Evolutionary conservation across 805 yeast genomes (phyloP), one percentile per base, ranked within the genome.

Genomic region (Kodamaea hsintzibuensis): DNA sequence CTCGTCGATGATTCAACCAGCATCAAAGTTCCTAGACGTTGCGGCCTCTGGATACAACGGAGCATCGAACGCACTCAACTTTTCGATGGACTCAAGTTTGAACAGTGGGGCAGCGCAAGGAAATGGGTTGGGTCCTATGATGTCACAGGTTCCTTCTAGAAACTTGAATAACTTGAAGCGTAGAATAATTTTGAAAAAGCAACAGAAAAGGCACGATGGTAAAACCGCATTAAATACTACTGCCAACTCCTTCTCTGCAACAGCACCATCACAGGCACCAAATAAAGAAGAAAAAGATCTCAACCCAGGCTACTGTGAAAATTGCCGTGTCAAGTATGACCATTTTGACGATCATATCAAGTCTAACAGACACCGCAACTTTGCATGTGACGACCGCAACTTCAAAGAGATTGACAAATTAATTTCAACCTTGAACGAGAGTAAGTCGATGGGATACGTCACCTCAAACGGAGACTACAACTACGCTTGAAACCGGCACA

Each of bases 221-320:
- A 47, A 47, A 46, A 46, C 56, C 49, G 50, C 47, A 43, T 30
- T 43, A 52, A 37, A 47, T 51, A 33, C 48, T 49, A 30, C 40
- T 37, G 38, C 39, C 47, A 42, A 16, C 49, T 37, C 25, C 38
- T 25, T 22, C 46, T 49, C 33, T 17, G 50, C 35, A 7, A 18
- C 39, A 18, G 42, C 35, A 30, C 38, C 25, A 42, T 9, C 42
- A 14, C 52, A 42, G 44, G 69, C 55, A 14, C 47, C 60, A 8
- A 56, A 53, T 16, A 65, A 62, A 52, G 69, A 67, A 38, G 68
- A 67, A 49, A 52, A 59, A 19, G 78, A 73, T 39, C 53, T 65
- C 44, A 71, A 70, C 49, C 81, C 93, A 0, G 98, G 98, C 0
- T 92, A 89, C 69, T 93, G 99, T 72, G 99, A 93, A 67, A 93